Conservation (phyloP, 1,139 yeast species). For the Geotrichum candidum region DNA sequence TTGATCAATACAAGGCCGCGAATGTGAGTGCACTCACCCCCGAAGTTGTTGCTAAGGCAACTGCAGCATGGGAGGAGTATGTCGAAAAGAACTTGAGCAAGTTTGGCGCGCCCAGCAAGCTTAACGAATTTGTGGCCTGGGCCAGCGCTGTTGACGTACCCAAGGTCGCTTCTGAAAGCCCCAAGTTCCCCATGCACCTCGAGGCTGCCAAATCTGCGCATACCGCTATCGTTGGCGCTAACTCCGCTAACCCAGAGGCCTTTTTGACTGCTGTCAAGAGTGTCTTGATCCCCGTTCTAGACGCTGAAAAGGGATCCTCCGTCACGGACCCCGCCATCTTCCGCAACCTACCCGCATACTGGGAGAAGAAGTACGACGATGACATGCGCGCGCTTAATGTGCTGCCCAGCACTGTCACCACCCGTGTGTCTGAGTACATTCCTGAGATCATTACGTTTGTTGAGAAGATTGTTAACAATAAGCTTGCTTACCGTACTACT, state of each 20-base stretch:
- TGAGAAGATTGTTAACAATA: conserved; percentile 63
- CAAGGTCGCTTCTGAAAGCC: conserved; percentile 50
- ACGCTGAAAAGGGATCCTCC: conserved; percentile 61
- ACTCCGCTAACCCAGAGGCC: conserved; percentile 30
- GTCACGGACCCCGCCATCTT: conserved; percentile 83
- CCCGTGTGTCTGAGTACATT: conserved; percentile 94
- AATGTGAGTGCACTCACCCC: conserved; percentile 31
- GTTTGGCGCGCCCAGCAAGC: conserved; percentile 25
- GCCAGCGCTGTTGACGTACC: conserved; percentile 41
- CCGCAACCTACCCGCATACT: conserved; percentile 72
- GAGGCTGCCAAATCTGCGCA: conserved; percentile 58
- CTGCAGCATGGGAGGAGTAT: conserved; percentile 46
- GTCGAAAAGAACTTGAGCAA: conserved; percentile 54
- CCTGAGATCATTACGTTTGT: conserved; percentile 87
- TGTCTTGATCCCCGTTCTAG: conserved; percentile 68
- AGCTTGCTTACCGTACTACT: conserved; percentile 81
- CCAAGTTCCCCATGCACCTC: conserved; percentile 81
- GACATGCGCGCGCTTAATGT: conserved; percentile 87
- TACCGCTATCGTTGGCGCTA: conserved; percentile 28
- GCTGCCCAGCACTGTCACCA: conserved; percentile 73
- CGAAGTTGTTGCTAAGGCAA: conserved; percentile 40
- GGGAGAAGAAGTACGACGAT: conserved; percentile 79
- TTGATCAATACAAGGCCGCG: conserved; percentile 48
- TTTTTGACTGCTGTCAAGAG: conserved; percentile 58
- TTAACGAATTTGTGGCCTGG: conserved; percentile 50